Evolutionary conservation across 768 basidiomycete species (phyloP).

Genomic region (Russula abietina): DNA sequence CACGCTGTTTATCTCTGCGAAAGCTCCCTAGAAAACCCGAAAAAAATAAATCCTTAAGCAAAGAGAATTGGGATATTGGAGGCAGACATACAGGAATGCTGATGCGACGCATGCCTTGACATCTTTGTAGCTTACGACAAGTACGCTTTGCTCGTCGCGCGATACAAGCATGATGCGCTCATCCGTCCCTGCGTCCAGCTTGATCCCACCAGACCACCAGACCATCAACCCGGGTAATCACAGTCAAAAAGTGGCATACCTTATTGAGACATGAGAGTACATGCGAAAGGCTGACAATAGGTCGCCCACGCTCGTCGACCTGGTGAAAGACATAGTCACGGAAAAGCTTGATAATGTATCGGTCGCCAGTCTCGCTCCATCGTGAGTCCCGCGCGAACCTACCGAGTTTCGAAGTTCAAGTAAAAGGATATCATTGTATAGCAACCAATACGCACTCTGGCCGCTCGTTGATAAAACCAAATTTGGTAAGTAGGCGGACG

Average conservation of each 20-base stretch:
- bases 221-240: background rate
- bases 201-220: conserved; percentile 2
- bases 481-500: conserved; percentile 83
- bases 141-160: conserved; percentile 92
- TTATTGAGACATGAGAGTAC: conserved; percentile 93
- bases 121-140: conserved; percentile 90
- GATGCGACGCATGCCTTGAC: conserved; percentile 79
- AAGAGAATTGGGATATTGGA: background rate
- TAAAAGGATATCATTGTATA: background rate
- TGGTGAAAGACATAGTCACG: conserved; percentile 98
- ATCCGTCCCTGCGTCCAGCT: conserved; percentile 92
- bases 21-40: conserved; percentile 19
- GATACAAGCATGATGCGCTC: conserved; percentile 94
- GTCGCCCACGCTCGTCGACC: conserved; percentile 84
- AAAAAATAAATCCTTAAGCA: background rate
- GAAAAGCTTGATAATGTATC: conserved; percentile 97
- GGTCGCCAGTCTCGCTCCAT: conserved; percentile 98
- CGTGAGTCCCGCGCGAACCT: conserved; percentile 93
- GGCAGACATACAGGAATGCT: conserved; percentile 64
- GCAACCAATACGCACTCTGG: conserved; percentile 67
- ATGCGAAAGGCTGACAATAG: conserved; percentile 85
- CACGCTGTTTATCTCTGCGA: conserved; percentile 14
- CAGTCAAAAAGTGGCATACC: conserved; percentile 38
- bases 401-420: background rate
- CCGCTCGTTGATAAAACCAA: conserved; percentile 98